Percentiles rank a stretch among this genome's conserved stretches.
Evolutionary conservation across 2,329 filamentous ascomycete species (phyloP).

Genomic region (Scedosporium aurantiacum): DNA sequence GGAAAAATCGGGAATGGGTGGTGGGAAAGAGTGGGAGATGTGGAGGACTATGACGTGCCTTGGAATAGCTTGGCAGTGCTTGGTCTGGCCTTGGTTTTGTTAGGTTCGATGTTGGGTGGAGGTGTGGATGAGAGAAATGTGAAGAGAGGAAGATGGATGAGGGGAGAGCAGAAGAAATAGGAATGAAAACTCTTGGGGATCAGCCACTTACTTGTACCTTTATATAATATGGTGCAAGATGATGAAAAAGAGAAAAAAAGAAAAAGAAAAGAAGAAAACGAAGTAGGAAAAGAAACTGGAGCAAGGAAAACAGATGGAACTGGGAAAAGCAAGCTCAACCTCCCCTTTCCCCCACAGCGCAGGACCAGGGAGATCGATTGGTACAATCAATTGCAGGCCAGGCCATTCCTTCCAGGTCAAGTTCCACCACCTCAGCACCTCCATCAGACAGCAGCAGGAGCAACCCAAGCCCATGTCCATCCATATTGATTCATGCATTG

Average conservation of each 20-base stretch:
- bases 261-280: not conserved
- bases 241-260: not conserved
- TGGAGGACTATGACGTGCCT: constrained; percentile 2
- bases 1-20: constrained; percentile 1
- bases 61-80: not conserved
- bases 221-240: constrained; percentile 2
- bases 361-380: not conserved
- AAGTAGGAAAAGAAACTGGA: not conserved
- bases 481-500: not conserved
- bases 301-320: not conserved
- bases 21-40: constrained; percentile 3
- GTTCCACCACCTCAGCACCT: no score
- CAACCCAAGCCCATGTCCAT: not conserved
- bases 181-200: not conserved
- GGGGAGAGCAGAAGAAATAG: not conserved
- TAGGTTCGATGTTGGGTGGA: not conserved
- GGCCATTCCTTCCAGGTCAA: not conserved
- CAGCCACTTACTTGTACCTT: not conserved
- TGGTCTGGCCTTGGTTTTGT: not conserved
- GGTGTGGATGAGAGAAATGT: not conserved
- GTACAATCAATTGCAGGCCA: not conserved
- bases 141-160: not conserved
- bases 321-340: no score
- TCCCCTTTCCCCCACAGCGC: not conserved
- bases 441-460: not conserved